Conservation (phyloP, 2,329 filamentous ascomycete species). For the Pezicula rhizophila region DNA sequence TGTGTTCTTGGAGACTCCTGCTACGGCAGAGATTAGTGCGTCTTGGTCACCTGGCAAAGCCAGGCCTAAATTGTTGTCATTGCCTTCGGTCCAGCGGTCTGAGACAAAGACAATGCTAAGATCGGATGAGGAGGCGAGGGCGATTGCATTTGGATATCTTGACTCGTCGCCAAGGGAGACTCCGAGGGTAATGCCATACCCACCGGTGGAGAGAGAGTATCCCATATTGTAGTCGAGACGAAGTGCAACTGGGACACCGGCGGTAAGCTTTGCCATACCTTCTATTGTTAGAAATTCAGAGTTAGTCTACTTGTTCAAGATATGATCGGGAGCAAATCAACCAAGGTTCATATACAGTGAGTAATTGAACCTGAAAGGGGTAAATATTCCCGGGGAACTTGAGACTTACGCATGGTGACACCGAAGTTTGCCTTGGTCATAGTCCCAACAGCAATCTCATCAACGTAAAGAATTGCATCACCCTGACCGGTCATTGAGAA, state of each 20-base stretch:
- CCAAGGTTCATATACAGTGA: no score
- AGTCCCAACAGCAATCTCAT: slow-evolving; percentile 9
- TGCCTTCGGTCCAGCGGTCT: slow-evolving; percentile 12
- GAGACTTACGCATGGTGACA: slow-evolving; percentile 7
- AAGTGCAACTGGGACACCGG: slow-evolving; percentile 7
- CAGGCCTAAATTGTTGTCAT: slow-evolving; percentile 12
- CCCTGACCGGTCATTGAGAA: slow-evolving; percentile 13
- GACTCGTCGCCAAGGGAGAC: slow-evolving; percentile 3
- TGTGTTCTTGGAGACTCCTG: slow-evolving; percentile 48
- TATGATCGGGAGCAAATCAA: no score
- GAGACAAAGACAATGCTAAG: slow-evolving; percentile 15
- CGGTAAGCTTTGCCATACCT: slow-evolving; percentile 8
- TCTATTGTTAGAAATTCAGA: neutral
- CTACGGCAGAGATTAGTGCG: slow-evolving; percentile 39
- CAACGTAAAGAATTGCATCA: slow-evolving; percentile 10
- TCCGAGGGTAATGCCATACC: slow-evolving; percentile 12
- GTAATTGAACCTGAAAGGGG: no score
- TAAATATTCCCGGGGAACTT: no score
- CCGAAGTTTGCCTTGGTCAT: slow-evolving; percentile 15
- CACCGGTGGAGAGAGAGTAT: slow-evolving; percentile 6
- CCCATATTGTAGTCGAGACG: slow-evolving; percentile 10
- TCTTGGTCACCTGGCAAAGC: slow-evolving; percentile 10
- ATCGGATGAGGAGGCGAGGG: slow-evolving; percentile 10
- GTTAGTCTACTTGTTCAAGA: no score
- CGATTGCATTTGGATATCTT: slow-evolving; percentile 8